Conservation (phyloP, 441 rosid species). For the Cnidoscolus chayamansa region DNA sequence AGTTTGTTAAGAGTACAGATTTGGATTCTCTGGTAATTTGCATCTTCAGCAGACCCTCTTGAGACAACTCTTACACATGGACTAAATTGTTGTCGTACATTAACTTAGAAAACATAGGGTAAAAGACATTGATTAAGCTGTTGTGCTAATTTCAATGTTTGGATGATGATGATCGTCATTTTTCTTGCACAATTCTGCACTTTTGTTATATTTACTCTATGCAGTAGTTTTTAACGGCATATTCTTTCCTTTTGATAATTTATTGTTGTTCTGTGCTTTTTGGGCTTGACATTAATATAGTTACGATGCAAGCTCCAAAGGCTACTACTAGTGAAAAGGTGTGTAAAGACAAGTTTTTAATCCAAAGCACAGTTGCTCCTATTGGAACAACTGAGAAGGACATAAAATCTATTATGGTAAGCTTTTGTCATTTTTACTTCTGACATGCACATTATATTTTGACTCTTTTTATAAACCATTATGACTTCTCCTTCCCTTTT, state of each 20-base stretch:
- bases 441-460: slow-evolving; percentile 16
- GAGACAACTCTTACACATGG: not conserved
- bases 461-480: slow-evolving; percentile 22
- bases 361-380: slow-evolving; percentile 74
- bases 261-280: slow-evolving; percentile 11
- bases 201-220: not conserved
- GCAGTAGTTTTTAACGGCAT: not conserved
- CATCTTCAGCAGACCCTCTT: not conserved
- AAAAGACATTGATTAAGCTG: not conserved
- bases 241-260: not conserved
- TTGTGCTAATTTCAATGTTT: not conserved
- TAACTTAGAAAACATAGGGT: not conserved
- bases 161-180: not conserved
- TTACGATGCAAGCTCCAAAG: slow-evolving; percentile 87
- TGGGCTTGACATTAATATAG: slow-evolving; percentile 36
- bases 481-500: not conserved
- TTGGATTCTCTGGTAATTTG: not conserved
- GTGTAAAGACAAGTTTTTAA: slow-evolving; percentile 93
- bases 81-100: not conserved
- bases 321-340: slow-evolving; percentile 59
- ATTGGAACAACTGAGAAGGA: slow-evolving; percentile 64
- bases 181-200: not conserved
- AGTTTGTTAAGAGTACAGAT: not conserved
- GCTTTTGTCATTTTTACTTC: slow-evolving; percentile 17
- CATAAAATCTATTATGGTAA: slow-evolving; percentile 62